Evolutionary conservation across 176 grass and related monocot species (phyloP), one percentile per base, ranked within the genome.

Genomic region (Cocos nucifera): DNA sequence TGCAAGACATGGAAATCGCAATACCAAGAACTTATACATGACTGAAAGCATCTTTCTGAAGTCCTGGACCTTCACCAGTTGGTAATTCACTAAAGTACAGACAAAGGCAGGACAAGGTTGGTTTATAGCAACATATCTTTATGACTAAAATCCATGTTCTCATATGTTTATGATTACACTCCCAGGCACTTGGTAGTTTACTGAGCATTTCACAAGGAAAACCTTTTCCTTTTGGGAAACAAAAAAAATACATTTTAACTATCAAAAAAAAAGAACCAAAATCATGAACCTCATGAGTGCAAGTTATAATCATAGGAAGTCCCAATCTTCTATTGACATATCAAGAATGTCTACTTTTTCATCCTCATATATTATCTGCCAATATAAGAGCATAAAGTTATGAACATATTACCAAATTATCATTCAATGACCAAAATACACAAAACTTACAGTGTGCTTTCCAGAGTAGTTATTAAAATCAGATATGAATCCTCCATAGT

Each of bases 241-340:
- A 56, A 56, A 21, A 56, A 21, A 12, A 56, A 56, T 56, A 56
- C 1, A 6, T 10, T 56, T 56, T 10, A 56, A 56, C 54, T 6
- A 10, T 56, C 0, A 2, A 6, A 2, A 44, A 14, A 44, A 12
- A 9, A n/a, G n/a, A 44, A 44, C 35, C 35, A 12, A 44, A 44
- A 44, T 44, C 35, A 12, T 44, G 8, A 63, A 73, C 67, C 69
- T 77, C 61, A 53, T 22, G 23, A 67, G 22, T 66, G 20, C 22
- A 54, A 56, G 35, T 67, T 55, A 61, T 44, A 55, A 60, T 48
- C 59, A 81, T 68, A 96, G 79, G 57, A 96, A 96, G 22, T 77
- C 69, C 91, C 91, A 96, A 57, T 80, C 78, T 80, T 96, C 83
- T 17, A 81, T 69, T 72, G 32, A 73, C 76, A 96, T 51, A 77